Conservation (phyloP, 495 filamentous ascomycete species). For the Neurospora sp. region DNA sequence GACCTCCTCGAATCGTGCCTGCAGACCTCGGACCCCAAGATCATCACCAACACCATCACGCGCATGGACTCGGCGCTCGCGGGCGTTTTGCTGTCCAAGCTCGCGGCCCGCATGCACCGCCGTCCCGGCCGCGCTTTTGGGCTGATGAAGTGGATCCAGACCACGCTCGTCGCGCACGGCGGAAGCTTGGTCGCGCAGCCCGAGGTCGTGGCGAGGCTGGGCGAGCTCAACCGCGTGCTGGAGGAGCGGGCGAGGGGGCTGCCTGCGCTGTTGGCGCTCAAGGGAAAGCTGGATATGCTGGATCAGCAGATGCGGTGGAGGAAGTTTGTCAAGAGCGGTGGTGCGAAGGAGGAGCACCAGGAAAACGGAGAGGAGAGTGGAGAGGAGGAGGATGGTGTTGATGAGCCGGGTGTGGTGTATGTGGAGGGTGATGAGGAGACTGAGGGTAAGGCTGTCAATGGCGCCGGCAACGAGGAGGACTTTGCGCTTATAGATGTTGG, state of each 20-base stretch:
- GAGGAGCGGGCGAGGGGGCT: conserved; percentile 75
- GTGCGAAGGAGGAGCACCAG: conserved; percentile 21
- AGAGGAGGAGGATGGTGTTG: conserved; percentile 54
- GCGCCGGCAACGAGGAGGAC: conserved; percentile 14
- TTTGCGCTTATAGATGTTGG: conserved; percentile 1
- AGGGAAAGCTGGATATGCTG: conserved; percentile 87
- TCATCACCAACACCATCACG: conserved; percentile 79
- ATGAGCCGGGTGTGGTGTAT: conserved; percentile 59
- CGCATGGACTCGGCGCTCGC: conserved; percentile 79
- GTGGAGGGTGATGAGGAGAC: conserved; percentile 70
- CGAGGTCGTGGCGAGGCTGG: conserved; percentile 63
- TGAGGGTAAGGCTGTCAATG: conserved; percentile 21
- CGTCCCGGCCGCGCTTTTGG: conserved; percentile 80
- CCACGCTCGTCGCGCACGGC: conserved; percentile 89
- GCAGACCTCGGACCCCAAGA: conserved; percentile 58
- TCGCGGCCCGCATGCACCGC: conserved; percentile 79
- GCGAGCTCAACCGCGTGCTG: conserved; percentile 70
- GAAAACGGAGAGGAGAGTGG: conserved; percentile 59
- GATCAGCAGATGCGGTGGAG: conserved; percentile 76
- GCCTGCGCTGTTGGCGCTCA: conserved; percentile 73
- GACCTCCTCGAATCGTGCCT: conserved; percentile 87
- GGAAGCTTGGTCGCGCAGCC: conserved; percentile 79
- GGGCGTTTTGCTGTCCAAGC: conserved; percentile 61
- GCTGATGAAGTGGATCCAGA: conserved; percentile 94
- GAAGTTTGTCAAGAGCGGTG: conserved; percentile 42